Evolutionary conservation across 2,329 filamentous ascomycete genomes (phyloP), one percentile per base, ranked within the genome.

Genomic region (Pseudodiploospora longispora): DNA sequence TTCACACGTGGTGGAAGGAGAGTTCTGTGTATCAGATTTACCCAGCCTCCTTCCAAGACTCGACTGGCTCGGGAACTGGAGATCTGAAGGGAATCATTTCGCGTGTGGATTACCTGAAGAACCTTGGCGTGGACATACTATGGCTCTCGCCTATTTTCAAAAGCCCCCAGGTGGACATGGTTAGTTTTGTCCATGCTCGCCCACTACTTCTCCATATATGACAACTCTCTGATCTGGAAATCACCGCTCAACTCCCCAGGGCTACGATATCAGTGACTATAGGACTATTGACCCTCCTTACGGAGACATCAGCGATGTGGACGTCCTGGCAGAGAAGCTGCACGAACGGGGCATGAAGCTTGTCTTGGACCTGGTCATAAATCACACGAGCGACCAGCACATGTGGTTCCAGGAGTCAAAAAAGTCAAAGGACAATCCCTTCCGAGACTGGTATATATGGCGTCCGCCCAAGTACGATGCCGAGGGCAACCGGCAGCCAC

Each of bases 261-360:
- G 82, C 35, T 87, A 87, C 57, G 84, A 87, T 55, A 76, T 87
- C 42, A 75, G 75, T 9, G 75, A 88, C 59, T 88, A 88, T 53
- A 72, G 76, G 52, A 69, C 65, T 31, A 80, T 89, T 41, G 73
- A 87, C 50, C 69, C 76, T 2, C 72, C 72, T 10, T 88, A 86
- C 50, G 85, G 85, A 10, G 79, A 79, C 12, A 65, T 89, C 34
- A 66, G 68, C 41, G 82, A 89, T 57, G 76, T 87, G 27, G 81
- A 87, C 40, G 59, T 65, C 1, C 62, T 88, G 43, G 80, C 82
- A 42, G 60, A 76, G 39, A 73, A 72, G 27, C 73, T 79, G 28
- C 81, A 87, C 47, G 60, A 71, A 30, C 67, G 80, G 3, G 76
- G 72, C 3, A 84, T 88, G 75, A 83, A 80, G 57, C 66, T 88